A percentile compares a stretch with the other conserved stretches of the same genome.
These are phyloP conservation scores for Zymoseptoria passerinii DNA, from an alignment of 2,329 filamentous ascomycete genomes.

Conservation along the genomic window DNA sequence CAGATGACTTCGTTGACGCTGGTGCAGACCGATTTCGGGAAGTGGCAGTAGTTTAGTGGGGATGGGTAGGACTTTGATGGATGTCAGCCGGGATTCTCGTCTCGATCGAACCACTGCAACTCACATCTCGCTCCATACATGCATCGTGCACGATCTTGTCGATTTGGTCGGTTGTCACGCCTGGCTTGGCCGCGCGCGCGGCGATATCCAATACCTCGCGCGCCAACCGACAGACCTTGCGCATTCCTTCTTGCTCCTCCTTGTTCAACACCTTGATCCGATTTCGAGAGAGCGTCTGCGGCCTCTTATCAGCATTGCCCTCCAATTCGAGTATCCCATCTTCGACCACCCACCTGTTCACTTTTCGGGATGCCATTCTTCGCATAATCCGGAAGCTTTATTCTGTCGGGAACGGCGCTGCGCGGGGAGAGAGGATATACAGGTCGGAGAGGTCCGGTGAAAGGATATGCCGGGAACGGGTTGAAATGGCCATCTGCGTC, in stretches of 20 bases:
- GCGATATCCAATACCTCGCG: slow-evolving; percentile 91
- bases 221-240: slow-evolving; percentile 78
- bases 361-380: slow-evolving; percentile 67
- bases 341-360: slow-evolving; percentile 51
- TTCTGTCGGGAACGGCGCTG: slow-evolving; percentile 67
- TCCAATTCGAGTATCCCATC: background rate
- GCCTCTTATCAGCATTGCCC: background rate
- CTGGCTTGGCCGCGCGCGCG: slow-evolving; percentile 73
- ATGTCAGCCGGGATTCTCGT: slow-evolving; percentile 5
- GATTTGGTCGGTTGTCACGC: slow-evolving; percentile 90
- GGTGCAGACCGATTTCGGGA: slow-evolving; percentile 96
- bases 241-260: slow-evolving; percentile 78
- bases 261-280: slow-evolving; percentile 77
- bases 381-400: slow-evolving; percentile 80
- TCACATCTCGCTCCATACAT: slow-evolving; percentile 82
- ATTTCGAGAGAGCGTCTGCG: slow-evolving; percentile 50
- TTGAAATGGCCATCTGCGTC: slow-evolving; percentile 80
- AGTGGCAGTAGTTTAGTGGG: slow-evolving; percentile 88
- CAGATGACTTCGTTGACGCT: slow-evolving; percentile 97
- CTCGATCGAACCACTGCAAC: slow-evolving; percentile 26
- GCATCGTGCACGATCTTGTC: slow-evolving; percentile 94
- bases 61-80: slow-evolving; percentile 74
- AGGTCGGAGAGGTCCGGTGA: slow-evolving; percentile 71
- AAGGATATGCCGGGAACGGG: slow-evolving; percentile 81
- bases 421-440: slow-evolving; percentile 60